phyloP scores from a whole-genome alignment of 352 stramenopile genomes.

The Globisporangium nodosum region DNA sequence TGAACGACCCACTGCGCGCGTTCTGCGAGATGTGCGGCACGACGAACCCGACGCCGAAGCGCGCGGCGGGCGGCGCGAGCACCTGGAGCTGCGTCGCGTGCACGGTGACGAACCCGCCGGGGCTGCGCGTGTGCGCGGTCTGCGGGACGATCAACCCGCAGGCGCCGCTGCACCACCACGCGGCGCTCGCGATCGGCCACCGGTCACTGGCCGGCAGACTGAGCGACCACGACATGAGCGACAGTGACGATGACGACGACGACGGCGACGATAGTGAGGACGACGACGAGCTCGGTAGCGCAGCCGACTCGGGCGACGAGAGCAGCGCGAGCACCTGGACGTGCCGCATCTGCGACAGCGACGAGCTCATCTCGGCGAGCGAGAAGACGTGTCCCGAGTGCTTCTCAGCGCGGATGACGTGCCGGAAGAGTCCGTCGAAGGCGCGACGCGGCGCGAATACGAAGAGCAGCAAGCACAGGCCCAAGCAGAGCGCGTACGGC shows the following conservation, averaged over 20 bases:
- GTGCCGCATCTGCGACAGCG: constrained; percentile 23
- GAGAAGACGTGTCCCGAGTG: constrained; percentile 35
- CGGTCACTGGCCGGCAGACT: constrained; percentile 16
- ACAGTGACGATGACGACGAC: constrained; percentile 24
- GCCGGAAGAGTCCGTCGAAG: constrained; percentile 19
- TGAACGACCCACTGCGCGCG: constrained; percentile 50
- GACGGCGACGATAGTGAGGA: constrained; percentile 22
- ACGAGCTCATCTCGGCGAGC: constrained; percentile 8
- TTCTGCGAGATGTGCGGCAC: constrained; percentile 80
- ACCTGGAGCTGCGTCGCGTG: constrained; percentile 68
- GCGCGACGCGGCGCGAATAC: constrained; percentile 14
- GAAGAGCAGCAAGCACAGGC: constrained; percentile 25
- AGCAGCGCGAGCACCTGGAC: constrained; percentile 22
- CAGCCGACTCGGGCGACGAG: constrained; percentile 11
- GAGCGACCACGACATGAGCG: constrained; percentile 14
- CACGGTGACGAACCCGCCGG: constrained; percentile 59
- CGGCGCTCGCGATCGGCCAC: constrained; percentile 34
- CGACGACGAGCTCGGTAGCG: constrained; percentile 10
- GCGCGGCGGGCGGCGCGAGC: constrained; percentile 6
- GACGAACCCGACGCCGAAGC: constrained; percentile 32
- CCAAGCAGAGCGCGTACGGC: constrained; percentile 51
- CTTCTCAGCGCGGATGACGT: constrained; percentile 19
- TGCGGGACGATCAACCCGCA: constrained; percentile 69
- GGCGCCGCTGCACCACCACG: constrained; percentile 14
- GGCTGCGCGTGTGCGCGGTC: constrained; percentile 40